Conservation (phyloP, 306 rosid species). For the Alnus rubra region DNA sequence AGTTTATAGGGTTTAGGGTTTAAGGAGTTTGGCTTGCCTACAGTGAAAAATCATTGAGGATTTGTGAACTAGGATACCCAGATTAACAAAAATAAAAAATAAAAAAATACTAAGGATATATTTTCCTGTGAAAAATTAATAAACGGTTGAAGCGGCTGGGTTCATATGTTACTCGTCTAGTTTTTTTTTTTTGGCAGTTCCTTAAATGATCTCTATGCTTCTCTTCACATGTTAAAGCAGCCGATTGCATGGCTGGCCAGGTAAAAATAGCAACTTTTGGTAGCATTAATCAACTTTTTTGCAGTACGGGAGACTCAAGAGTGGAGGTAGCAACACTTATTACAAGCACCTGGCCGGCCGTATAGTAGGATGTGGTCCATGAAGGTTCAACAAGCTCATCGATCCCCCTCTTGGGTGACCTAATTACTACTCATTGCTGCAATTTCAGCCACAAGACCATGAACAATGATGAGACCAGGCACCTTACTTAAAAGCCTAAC, state of each 20-base stretch:
- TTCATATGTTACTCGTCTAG: too few species aligned
- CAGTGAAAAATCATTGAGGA: too few species aligned
- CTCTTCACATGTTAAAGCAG: neutral
- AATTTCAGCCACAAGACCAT: conserved; percentile 31
- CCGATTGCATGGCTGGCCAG: neutral
- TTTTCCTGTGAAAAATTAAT: too few species aligned
- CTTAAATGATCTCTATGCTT: too few species aligned
- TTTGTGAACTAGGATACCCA: too few species aligned
- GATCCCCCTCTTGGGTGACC: conserved; percentile 26
- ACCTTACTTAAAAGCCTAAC: conserved; percentile 26
- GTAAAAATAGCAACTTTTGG: neutral
- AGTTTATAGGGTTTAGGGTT: too few species aligned
- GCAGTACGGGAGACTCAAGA: neutral
- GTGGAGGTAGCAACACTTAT: conserved; percentile 17
- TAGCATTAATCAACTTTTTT: neutral
- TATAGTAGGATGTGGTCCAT: conserved; percentile 33
- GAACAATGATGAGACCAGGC: conserved; percentile 24
- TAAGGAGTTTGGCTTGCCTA: too few species aligned
- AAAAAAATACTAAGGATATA: too few species aligned
- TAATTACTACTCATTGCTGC: conserved; percentile 26
- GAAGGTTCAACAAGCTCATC: conserved; percentile 8
- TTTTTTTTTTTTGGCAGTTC: neutral
- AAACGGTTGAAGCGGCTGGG: too few species aligned
- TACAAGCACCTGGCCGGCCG: conserved; percentile 25
- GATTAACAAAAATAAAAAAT: too few species aligned